Evolutionary conservation across 2,329 filamentous ascomycete species (phyloP).

Genomic region (Diaporthe velutina): DNA sequence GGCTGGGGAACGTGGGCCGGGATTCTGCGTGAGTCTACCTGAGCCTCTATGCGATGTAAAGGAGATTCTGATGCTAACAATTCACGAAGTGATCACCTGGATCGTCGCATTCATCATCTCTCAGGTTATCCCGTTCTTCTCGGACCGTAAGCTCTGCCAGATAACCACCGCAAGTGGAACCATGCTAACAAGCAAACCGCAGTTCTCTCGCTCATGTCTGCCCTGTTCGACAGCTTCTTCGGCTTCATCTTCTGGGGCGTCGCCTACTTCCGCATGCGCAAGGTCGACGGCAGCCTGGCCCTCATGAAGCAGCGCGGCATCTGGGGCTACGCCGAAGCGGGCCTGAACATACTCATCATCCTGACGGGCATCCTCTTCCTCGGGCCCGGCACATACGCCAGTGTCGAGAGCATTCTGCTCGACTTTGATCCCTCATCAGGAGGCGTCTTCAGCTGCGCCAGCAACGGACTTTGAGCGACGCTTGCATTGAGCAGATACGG

Average conservation of each 20-base stretch:
- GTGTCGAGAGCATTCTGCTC: slow-evolving; percentile 80
- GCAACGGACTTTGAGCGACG: slow-evolving; percentile 70
- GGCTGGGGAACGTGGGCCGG: slow-evolving; percentile 85
- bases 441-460: slow-evolving; percentile 80
- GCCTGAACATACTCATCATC: slow-evolving; percentile 81
- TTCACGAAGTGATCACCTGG: slow-evolving; percentile 73
- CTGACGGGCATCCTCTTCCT: slow-evolving; percentile 84
- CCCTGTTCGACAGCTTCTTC: slow-evolving; percentile 92
- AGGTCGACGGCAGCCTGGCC: slow-evolving; percentile 69
- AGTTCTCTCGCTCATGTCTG: slow-evolving; percentile 82
- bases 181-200: slow-evolving; percentile 28
- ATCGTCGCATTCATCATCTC: slow-evolving; percentile 92
- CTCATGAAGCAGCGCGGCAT: slow-evolving; percentile 67
- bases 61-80: slow-evolving; percentile 28
- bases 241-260: slow-evolving; percentile 97
- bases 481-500: too few relatives aligned
- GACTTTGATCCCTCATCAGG: slow-evolving; percentile 74
- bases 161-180: neutral
- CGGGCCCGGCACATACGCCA: slow-evolving; percentile 83
- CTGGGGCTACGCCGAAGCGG: slow-evolving; percentile 64
- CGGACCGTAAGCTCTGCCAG: slow-evolving; percentile 66
- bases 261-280: slow-evolving; percentile 82
- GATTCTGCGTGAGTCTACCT: slow-evolving; percentile 70
- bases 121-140: slow-evolving; percentile 94
- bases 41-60: neutral